Percentiles rank a stretch among this genome's conserved stretches.
Evolutionary conservation across 169 alveolate species (phyloP).

Genomic region (Toxoplasma gondii): DNA sequence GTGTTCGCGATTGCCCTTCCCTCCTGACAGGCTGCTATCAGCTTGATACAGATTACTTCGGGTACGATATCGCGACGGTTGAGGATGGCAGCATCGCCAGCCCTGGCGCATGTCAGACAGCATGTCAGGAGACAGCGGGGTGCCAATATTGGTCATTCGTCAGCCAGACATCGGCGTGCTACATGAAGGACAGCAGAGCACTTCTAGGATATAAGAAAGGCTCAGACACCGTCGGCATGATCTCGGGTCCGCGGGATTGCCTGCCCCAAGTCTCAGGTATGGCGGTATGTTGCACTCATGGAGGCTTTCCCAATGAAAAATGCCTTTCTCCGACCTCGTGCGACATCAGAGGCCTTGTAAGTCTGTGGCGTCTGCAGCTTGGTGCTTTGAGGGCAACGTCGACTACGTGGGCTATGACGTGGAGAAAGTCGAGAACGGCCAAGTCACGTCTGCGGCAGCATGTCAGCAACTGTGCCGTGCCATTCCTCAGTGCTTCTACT

Average conservation of each 20-base stretch:
- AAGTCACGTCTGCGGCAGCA: conserved; percentile 32
- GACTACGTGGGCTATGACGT: conserved; percentile 48
- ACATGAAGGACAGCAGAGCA: not conserved
- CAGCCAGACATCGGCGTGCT: not conserved
- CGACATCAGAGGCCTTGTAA: no score
- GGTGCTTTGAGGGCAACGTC: conserved; percentile 41
- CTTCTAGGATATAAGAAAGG: not conserved
- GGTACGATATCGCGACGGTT: not conserved
- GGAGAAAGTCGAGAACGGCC: conserved; percentile 14
- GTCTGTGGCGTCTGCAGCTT: not conserved
- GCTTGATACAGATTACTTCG: not conserved
- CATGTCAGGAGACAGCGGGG: not conserved
- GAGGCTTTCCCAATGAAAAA: not conserved
- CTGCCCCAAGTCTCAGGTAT: not conserved
- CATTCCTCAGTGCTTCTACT: conserved; percentile 6
- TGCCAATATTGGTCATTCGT: not conserved
- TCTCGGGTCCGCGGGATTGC: conserved; percentile 38
- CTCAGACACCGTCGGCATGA: conserved; percentile 23
- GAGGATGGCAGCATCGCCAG: not conserved
- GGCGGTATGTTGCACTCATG: not conserved
- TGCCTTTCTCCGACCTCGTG: no score
- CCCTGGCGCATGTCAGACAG: not conserved
- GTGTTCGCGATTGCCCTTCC: not conserved
- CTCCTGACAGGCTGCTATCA: not conserved
- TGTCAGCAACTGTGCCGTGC: conserved; percentile 32